These are phyloP conservation scores for Murraya paniculata DNA, from an alignment of 345 rosid species.

Conservation along the genomic window DNA sequence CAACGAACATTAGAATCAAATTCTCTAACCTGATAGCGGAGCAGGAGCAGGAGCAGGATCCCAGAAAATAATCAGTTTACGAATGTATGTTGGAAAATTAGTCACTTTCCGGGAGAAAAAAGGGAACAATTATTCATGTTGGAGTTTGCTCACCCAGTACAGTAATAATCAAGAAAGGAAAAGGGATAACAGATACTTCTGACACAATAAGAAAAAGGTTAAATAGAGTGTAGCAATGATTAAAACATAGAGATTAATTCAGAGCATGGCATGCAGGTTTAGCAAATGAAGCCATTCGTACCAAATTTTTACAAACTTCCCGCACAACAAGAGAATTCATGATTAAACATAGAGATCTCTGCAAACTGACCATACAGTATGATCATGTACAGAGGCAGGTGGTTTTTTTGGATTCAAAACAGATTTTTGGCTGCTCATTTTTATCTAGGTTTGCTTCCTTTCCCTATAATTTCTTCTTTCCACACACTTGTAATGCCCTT, in stretches of 20 bases:
- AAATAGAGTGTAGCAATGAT: not conserved
- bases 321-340: not conserved
- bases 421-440: too few species aligned
- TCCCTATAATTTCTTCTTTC: not conserved
- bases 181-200: not conserved
- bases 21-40: slow-evolving; percentile 71
- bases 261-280: not conserved
- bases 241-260: not conserved
- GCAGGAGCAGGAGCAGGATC: slow-evolving; percentile 4
- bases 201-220: not conserved
- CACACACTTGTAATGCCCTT: not conserved
- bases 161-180: not conserved
- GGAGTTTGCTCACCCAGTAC: not conserved
- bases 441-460: not conserved
- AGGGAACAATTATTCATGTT: not conserved
- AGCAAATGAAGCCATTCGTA: not conserved
- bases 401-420: not conserved
- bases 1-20: slow-evolving; percentile 75
- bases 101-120: not conserved
- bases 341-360: not conserved
- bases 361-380: not conserved
- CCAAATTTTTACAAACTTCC: not conserved
- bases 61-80: not conserved
- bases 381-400: not conserved
- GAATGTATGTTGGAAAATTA: not conserved